phyloP scores from a whole-genome alignment of 148 eudicot genomes.

The Persicaria tinctoria region DNA sequence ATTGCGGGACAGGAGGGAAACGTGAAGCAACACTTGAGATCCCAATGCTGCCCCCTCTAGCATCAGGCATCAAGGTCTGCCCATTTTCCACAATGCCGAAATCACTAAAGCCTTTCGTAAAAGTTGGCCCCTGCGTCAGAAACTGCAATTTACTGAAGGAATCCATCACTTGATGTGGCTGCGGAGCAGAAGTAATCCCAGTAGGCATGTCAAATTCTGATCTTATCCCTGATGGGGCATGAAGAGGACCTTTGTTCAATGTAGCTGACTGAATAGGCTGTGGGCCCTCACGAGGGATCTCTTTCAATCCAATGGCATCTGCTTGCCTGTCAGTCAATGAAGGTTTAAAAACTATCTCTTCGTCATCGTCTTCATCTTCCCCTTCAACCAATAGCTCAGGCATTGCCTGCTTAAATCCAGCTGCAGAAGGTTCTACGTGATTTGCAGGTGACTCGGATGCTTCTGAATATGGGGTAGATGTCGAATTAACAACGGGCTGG shows the following conservation, averaged over 20 bases:
- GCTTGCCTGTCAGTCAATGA: slow-evolving; percentile 29
- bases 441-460: slow-evolving; percentile 13
- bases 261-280: slow-evolving; percentile 17
- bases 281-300: slow-evolving; percentile 13
- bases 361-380: slow-evolving; percentile 55
- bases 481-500: slow-evolving; percentile 20
- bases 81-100: slow-evolving; percentile 36
- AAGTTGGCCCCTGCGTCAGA: slow-evolving; percentile 26
- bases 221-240: slow-evolving; percentile 12
- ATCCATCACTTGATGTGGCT: slow-evolving; percentile 25
- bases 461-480: slow-evolving; percentile 13
- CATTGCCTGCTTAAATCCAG: slow-evolving; percentile 19
- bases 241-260: slow-evolving; percentile 5
- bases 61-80: slow-evolving; percentile 19
- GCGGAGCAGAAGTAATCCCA: slow-evolving; percentile 15
- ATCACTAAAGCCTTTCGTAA: slow-evolving; percentile 27
- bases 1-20: slow-evolving; percentile 26
- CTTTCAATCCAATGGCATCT: slow-evolving; percentile 22
- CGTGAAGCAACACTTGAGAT: slow-evolving; percentile 21
- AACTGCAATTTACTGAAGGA: slow-evolving; percentile 22
- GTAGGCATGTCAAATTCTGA: slow-evolving; percentile 10
- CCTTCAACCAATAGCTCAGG: slow-evolving; percentile 24
- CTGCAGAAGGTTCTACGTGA: slow-evolving; percentile 16
- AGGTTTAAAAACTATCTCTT: slow-evolving; percentile 56
- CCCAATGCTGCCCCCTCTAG: slow-evolving; percentile 19